phyloP scores from a whole-genome alignment of 139 green algal species.

The Volvox reticuliferus region DNA sequence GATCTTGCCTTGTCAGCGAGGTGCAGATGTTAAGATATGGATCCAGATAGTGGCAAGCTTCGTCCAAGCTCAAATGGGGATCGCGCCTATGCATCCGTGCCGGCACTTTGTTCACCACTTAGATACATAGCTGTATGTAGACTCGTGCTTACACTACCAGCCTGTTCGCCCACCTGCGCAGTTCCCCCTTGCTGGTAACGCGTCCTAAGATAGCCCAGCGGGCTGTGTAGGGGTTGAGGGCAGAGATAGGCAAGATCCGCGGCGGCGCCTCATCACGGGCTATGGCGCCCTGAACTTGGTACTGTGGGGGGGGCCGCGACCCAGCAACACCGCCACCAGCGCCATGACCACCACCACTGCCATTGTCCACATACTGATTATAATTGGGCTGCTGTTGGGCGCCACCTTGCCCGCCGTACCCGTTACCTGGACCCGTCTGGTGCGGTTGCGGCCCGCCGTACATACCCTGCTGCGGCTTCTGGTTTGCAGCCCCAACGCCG shows the following conservation, averaged over 20 bases:
- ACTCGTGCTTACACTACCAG: too few relatives aligned
- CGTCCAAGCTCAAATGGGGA: too few relatives aligned
- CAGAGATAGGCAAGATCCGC: conserved; percentile 87
- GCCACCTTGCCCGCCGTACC: conserved; percentile 10
- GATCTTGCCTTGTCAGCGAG: too few relatives aligned
- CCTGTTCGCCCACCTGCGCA: conserved; percentile 63
- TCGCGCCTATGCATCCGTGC: too few relatives aligned
- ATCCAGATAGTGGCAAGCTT: too few relatives aligned
- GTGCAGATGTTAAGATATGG: too few relatives aligned
- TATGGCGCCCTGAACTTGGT: conserved; percentile 56
- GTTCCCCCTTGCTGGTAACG: conserved; percentile 85
- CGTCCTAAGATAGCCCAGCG: conserved; percentile 96
- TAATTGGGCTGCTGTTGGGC: background rate
- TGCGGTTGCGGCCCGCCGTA: conserved; percentile 12
- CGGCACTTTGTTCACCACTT: too few relatives aligned
- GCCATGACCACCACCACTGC: conserved; percentile 24
- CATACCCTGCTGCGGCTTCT: background rate
- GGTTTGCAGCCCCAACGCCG: background rate
- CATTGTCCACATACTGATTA: conserved; percentile 9
- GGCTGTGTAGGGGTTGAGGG: conserved; percentile 94
- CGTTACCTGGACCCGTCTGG: conserved; percentile 6
- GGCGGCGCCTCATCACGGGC: conserved; percentile 70
- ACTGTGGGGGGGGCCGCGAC: conserved; percentile 47
- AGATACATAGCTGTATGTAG: too few relatives aligned
- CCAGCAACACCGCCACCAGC: conserved; percentile 32